These are phyloP conservation scores for Globisporangium spiculum DNA, from an alignment of 352 stramenopile species.

Conservation along the genomic window DNA sequence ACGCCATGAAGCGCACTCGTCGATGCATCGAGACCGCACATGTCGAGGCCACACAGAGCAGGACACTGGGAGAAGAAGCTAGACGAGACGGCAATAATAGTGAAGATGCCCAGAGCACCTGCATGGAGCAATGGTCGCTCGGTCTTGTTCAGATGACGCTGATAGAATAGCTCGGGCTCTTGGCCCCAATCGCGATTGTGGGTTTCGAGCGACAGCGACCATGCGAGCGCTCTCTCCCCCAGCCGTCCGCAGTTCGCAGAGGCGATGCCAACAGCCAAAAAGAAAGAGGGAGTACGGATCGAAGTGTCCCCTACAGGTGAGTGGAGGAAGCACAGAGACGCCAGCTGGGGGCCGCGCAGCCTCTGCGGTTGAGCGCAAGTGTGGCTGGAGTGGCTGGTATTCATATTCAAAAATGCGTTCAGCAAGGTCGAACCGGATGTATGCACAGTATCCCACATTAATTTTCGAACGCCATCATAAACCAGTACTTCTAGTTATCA, in stretches of 20 bases:
- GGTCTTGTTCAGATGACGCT: not conserved
- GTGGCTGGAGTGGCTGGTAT: not conserved
- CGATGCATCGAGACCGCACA: not conserved
- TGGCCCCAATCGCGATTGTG: conserved; percentile 8
- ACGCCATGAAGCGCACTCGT: not conserved
- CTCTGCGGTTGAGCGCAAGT: not conserved
- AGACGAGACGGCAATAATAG: not conserved
- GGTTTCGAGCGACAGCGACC: not conserved
- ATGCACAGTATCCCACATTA: not conserved
- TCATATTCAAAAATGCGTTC: not conserved
- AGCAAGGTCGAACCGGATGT: not conserved
- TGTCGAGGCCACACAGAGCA: not conserved
- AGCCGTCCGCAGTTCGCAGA: not conserved
- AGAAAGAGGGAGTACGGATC: not conserved
- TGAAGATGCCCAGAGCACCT: not conserved
- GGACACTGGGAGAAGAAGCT: not conserved
- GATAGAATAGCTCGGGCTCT: not conserved
- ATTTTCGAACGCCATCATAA: too few relatives aligned
- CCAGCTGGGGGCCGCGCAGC: conserved; percentile 2
- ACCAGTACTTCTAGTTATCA: not conserved
- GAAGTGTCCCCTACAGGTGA: not conserved
- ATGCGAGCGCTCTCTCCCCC: not conserved
- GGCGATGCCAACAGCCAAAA: not conserved
- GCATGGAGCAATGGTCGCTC: not conserved
- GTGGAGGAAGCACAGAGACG: not conserved